Evolutionary conservation across 169 alveolate species (phyloP).

Genomic region (Eimeria praecox): DNA sequence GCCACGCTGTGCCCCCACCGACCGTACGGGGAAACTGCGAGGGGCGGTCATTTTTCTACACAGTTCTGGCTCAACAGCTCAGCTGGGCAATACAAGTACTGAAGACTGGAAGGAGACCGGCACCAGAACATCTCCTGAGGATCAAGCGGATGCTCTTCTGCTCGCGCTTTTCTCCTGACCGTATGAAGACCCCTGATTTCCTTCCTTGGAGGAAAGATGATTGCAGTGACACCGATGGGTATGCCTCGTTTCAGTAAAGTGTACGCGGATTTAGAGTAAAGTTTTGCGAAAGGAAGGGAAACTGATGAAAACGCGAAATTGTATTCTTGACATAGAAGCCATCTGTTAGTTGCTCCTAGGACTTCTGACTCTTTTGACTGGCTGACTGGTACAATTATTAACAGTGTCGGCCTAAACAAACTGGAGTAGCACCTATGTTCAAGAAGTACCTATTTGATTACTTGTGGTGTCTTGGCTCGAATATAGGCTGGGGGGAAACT

Average conservation of each 20-base stretch:
- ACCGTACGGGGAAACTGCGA: neutral
- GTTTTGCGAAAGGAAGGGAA: no score
- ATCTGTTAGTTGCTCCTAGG: neutral
- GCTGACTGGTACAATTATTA: neutral
- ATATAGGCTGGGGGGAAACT: no score
- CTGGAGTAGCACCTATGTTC: neutral
- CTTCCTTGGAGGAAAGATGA: neutral
- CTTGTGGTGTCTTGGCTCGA: neutral
- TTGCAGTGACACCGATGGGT: neutral
- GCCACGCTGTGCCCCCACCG: neutral
- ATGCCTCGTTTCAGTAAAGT: neutral
- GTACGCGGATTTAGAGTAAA: neutral
- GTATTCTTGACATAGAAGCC: neutral
- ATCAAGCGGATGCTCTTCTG: constrained; percentile 7
- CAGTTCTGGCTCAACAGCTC: neutral
- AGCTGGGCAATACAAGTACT: neutral
- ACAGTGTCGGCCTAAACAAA: neutral
- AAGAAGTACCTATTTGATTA: neutral
- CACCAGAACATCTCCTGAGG: neutral
- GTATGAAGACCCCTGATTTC: neutral
- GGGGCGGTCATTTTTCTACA: no score
- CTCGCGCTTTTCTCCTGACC: neutral
- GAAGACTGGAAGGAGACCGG: neutral
- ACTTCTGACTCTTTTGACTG: neutral
- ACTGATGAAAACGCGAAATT: neutral